Percentiles rank a stretch among this genome's conserved stretches.
phyloP scores from a whole-genome alignment of 306 rosid species.

The Sechiopsis laciniata region DNA sequence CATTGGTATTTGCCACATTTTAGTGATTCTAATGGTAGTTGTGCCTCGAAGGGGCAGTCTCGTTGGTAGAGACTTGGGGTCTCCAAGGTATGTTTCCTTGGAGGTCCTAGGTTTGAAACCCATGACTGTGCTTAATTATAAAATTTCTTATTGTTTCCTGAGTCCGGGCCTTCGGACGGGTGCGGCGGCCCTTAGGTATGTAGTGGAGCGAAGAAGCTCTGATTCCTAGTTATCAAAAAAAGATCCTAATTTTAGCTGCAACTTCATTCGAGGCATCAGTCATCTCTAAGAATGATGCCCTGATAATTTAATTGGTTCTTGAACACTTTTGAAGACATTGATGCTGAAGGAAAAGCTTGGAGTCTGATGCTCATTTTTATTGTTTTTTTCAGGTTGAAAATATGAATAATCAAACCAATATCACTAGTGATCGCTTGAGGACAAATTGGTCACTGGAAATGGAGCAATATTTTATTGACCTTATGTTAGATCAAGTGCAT shows the following conservation, averaged over 20 bases:
- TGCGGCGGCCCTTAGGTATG: no score
- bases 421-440: constrained; percentile 31
- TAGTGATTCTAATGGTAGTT: background rate
- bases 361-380: background rate
- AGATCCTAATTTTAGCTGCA: no score
- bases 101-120: no score
- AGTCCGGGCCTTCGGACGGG: no score
- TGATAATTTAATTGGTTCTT: background rate
- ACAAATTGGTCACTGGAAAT: constrained; percentile 43
- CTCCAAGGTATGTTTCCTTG: no score
- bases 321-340: background rate
- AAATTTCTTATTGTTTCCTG: no score
- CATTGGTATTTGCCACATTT: background rate
- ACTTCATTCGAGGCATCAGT: constrained; percentile 1
- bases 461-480: constrained; percentile 40
- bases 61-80: no score
- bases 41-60: no score
- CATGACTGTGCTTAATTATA: no score
- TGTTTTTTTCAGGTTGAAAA: constrained; percentile 4
- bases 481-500: constrained; percentile 50
- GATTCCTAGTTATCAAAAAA: no score
- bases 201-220: no score
- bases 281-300: background rate
- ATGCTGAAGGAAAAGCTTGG: constrained; percentile 7
- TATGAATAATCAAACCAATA: constrained; percentile 36